A percentile compares a stretch with the other conserved stretches of the same genome.
Evolutionary conservation across 2,329 filamentous ascomycete species (phyloP).

Genomic region (Akanthomyces muscarius): DNA sequence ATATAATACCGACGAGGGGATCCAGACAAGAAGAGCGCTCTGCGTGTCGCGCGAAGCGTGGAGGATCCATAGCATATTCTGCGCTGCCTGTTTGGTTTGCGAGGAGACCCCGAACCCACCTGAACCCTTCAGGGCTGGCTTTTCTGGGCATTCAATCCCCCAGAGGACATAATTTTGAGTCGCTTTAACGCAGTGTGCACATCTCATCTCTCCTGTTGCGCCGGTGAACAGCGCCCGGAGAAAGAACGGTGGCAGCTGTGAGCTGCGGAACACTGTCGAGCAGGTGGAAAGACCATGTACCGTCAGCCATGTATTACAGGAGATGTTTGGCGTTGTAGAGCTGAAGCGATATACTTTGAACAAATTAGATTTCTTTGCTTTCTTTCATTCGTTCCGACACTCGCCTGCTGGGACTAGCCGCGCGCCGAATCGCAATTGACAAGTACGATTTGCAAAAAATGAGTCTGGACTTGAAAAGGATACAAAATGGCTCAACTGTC

Average conservation of each 20-base stretch:
- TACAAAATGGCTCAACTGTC: background rate
- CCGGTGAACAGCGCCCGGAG: background rate
- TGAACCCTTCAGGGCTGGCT: background rate
- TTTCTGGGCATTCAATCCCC: background rate
- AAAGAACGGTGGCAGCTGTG: background rate
- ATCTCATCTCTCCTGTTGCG: background rate
- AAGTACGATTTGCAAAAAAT: background rate
- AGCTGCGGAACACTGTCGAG: background rate
- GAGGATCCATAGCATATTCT: background rate
- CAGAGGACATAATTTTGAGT: background rate
- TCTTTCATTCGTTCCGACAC: background rate
- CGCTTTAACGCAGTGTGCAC: background rate
- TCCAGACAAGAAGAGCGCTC: background rate
- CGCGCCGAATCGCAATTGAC: background rate
- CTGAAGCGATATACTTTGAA: conserved; percentile 3
- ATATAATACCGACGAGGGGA: background rate
- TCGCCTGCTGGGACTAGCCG: background rate
- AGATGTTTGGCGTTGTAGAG: background rate
- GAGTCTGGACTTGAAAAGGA: background rate
- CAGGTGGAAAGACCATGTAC: background rate
- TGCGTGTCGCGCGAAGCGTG: background rate
- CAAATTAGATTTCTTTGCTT: conserved; percentile 12
- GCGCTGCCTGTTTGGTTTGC: background rate
- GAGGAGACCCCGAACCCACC: background rate
- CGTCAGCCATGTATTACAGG: background rate